phyloP scores from a whole-genome alignment of 2,329 filamentous ascomycete genomes.

The Clonostachys chloroleuca region DNA sequence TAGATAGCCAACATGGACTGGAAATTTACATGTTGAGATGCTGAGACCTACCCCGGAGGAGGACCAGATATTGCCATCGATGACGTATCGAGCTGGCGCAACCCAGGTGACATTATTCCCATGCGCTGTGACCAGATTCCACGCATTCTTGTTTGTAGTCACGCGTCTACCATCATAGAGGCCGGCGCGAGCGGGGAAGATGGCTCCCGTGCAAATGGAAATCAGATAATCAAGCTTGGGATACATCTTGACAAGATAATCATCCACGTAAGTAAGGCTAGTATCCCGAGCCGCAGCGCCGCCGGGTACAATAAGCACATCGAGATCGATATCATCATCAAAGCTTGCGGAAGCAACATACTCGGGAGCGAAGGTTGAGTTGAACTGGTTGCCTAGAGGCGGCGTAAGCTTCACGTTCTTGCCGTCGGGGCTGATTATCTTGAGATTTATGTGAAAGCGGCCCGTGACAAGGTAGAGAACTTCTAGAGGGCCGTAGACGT shows the following conservation, averaged over 20 bases:
- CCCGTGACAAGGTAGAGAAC: constrained; percentile 9
- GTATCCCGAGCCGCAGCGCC: constrained; percentile 41
- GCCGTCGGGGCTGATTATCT: constrained; percentile 2
- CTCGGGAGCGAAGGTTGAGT: constrained; percentile 2
- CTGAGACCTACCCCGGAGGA: constrained; percentile 18
- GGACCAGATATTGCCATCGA: constrained; percentile 64
- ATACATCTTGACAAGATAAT: constrained; percentile 30
- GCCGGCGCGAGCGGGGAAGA: constrained; percentile 52
- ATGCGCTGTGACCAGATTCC: constrained; percentile 37
- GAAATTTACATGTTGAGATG: not conserved
- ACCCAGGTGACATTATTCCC: constrained; percentile 55
- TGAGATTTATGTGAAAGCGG: constrained; percentile 3
- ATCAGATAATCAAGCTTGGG: constrained; percentile 48
- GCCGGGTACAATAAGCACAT: constrained; percentile 62
- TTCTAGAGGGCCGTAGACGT: constrained; percentile 12
- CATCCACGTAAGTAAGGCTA: constrained; percentile 25
- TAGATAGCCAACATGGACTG: not conserved
- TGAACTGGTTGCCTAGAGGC: constrained; percentile 1
- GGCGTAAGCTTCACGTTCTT: not conserved
- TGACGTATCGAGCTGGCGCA: constrained; percentile 56
- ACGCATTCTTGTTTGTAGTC: constrained; percentile 63
- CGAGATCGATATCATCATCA: constrained; percentile 26
- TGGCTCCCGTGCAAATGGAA: constrained; percentile 63
- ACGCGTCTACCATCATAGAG: constrained; percentile 55
- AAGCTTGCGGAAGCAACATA: constrained; percentile 1